Evolutionary conservation across 805 yeast species (phyloP), one percentile per base, ranked within the genome.

Genomic region (Helenozyma baotianmanensis): DNA sequence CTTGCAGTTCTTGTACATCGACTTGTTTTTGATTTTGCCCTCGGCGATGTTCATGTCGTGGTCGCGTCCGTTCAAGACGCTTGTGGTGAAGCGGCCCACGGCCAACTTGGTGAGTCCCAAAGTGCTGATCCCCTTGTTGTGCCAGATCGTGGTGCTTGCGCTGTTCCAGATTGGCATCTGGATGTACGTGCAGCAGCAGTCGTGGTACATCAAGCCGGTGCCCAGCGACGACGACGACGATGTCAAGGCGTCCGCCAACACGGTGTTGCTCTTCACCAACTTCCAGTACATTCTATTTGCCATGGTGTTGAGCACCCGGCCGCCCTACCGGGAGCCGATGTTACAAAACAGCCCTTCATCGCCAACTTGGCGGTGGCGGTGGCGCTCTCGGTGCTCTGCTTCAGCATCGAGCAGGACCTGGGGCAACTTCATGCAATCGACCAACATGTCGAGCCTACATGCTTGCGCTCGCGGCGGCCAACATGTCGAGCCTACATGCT

Each of bases 11-110:
- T 64, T 92, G 45, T 88, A 89, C 76, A 92, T 92, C 55, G 99
- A 92, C 61, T 58, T 92, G 56, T 78, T 85, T 42, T 65, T 92
- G 54, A 92, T 92, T 48, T 73, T 92, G 36, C 99, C 99, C 9
- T 75, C 92, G 51, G 98, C 98, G 0, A 79, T 92, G 4, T 88
- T 89, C 61, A 84, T 92, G 98, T 89, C 97, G 4, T 92, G 98
- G 97, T 81, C 97, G 1, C 77, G 79, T 48, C 95, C 99, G 0
- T 80, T 68, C 50, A 61, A 61, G 2, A 48, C 40, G 14, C 63
- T 92, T 19, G 75, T 76, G 9, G 58, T 64, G 23, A 89, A 88
- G 51, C 72, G 95, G 31, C 98, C 99, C 5, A 85, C 95, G 0
- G 97, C 98, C 0, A 90, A 92, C 56, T 66, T 92, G 39, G 92